Base-by-base conservation (phyloP, 345 rosid species). In the Pelargonium nanum region DNA sequence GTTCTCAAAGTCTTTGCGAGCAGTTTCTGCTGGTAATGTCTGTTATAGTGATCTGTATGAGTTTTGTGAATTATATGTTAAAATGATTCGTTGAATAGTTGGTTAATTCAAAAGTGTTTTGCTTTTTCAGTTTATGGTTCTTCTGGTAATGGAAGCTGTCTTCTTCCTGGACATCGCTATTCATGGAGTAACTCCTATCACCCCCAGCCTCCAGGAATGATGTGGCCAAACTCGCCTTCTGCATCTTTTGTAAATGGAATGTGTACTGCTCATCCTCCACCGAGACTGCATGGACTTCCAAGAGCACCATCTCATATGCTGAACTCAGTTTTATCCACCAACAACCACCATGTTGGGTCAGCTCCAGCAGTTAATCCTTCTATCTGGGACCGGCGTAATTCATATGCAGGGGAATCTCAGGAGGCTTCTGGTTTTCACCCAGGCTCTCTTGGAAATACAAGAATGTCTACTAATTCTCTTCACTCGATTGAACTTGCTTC, bases 291-390 rank as follows among this genome's bases (percentile, higher is more conserved):
- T 63, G 89, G 83, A 70, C 78, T 77, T 78, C 80, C 89, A 58
- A 77, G 85, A 71, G 84, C 77, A 55, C 87, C 95, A 48, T 65
- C 95, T 48, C 71, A 82, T 44, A 71, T 81, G 81, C 72, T 79
- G 69, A 84, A 78, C 60, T 53, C 83, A 60, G 76, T 74, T 55
- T 66, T 89, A 19, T 84, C 97, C 53, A 80, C 79, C 63, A 48
- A 59, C 71, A 80, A 77, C 71, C 97, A 83, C 67, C 92, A 79
- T 58, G 79, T 88, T 64, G 95, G 97, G 70, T 94, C 99, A 26
- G 93, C 91, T 4, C 96, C 95, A 28, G 76, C 86, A 55, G 75
- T 81, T 59, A 83, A 82, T 75, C 78, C 83, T 30, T 80, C 88
- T 65, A 66, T 82, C 63, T 93, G 97, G 99, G 94, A 93, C 50